Conservation (phyloP, 2,329 filamentous ascomycete genomes). For the Epichloe hybrida region DNA sequence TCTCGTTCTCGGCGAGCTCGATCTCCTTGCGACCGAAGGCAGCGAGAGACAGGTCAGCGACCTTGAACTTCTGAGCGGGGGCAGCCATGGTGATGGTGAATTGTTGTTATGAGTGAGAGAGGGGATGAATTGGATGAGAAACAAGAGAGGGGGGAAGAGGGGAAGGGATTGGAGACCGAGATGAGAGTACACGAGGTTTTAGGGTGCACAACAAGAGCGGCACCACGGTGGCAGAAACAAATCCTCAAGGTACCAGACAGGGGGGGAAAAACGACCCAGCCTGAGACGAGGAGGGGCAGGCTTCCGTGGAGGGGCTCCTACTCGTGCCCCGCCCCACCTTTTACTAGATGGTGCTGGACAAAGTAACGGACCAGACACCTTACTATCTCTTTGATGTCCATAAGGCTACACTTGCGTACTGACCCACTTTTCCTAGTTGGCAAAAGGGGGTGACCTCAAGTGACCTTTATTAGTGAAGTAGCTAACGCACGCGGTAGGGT, state of each 20-base stretch:
- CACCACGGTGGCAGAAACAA: not conserved
- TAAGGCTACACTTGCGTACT: too few species aligned
- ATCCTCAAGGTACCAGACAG: not conserved
- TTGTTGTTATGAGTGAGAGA: slow-evolving; percentile 5
- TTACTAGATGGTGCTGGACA: too few species aligned
- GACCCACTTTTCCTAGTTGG: too few species aligned
- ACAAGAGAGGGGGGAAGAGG: slow-evolving; percentile 8
- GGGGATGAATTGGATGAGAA: slow-evolving; percentile 7
- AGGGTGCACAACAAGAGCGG: slow-evolving; percentile 5
- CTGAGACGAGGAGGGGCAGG: not conserved
- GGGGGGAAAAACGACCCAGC: not conserved
- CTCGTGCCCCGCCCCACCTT: too few species aligned
- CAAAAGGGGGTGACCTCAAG: too few species aligned
- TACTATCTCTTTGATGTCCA: too few species aligned
- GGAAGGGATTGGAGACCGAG: not conserved
- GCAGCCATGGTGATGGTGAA: slow-evolving; percentile 44
- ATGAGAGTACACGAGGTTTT: slow-evolving; percentile 8
- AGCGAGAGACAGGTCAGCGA: slow-evolving; percentile 93
- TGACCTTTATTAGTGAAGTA: too few species aligned
- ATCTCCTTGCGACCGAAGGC: slow-evolving; percentile 99
- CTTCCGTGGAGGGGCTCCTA: slow-evolving; percentile 1
- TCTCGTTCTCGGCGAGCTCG: slow-evolving; percentile 90
- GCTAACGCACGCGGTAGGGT: too few species aligned
- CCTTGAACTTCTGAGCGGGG: slow-evolving; percentile 91
- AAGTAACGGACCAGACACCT: too few species aligned